Evolutionary conservation across 208 protist species (phyloP).

Genomic region (Tritrichomonas foetus): DNA sequence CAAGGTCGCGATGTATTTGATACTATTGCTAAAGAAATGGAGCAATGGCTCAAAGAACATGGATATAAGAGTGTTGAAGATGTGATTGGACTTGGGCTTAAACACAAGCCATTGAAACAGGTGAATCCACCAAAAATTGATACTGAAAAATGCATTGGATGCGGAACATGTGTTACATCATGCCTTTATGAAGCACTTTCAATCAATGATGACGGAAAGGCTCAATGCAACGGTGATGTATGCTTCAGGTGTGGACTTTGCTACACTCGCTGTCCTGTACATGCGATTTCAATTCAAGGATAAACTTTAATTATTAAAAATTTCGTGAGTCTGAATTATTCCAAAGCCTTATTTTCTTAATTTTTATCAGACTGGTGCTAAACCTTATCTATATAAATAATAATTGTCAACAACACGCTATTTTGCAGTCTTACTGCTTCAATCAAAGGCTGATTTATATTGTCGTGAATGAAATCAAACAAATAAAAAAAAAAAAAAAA

Average conservation of each 20-base stretch:
- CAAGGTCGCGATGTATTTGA: background rate
- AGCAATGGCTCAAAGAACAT: background rate
- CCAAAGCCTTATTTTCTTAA: too few relatives aligned
- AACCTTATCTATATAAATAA: too few relatives aligned
- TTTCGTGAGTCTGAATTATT: too few relatives aligned
- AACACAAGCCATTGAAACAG: background rate
- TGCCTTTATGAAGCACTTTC: background rate
- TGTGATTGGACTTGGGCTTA: background rate
- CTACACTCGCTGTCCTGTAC: background rate
- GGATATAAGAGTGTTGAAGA: background rate
- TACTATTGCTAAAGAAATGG: background rate
- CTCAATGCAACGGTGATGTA: background rate
- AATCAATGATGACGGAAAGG: background rate
- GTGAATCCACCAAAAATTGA: background rate
- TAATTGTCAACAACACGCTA: too few relatives aligned
- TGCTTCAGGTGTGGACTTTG: background rate
- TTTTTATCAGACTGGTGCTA: too few relatives aligned
- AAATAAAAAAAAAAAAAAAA: too few relatives aligned
- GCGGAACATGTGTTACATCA: background rate
- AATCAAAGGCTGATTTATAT: too few relatives aligned
- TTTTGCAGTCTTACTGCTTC: too few relatives aligned
- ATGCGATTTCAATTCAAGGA: background rate
- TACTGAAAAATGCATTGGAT: background rate
- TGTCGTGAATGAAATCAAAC: too few relatives aligned
- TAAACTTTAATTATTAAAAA: too few relatives aligned